Evolutionary conservation across 768 basidiomycete genomes (phyloP).

Genomic region (Phylloporus sp.): DNA sequence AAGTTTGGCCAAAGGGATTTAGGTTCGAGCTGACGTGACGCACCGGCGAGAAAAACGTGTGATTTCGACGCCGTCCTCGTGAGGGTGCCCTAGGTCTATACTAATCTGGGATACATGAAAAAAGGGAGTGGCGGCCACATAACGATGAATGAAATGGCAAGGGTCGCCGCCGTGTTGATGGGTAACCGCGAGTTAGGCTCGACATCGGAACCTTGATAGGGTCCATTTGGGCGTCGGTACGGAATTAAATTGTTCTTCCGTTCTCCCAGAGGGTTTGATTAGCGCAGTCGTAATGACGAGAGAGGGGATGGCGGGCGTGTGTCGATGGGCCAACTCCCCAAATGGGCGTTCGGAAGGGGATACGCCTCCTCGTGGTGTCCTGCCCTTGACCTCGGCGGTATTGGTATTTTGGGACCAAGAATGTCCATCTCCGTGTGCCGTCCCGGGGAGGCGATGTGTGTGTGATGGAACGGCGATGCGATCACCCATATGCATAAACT

Average conservation of each 20-base stretch:
- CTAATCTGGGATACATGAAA: constrained; percentile 25
- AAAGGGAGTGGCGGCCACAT: constrained; percentile 4
- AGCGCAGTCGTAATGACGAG: constrained; percentile 8
- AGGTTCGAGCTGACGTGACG: constrained; percentile 13
- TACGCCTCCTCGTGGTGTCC: constrained; percentile 21
- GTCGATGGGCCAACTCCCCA: constrained; percentile 28
- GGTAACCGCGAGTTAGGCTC: no score
- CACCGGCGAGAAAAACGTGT: constrained; percentile 1
- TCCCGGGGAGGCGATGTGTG: constrained; percentile 7
- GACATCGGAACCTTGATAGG: constrained; percentile 1
- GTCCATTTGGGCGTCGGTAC: constrained; percentile 1
- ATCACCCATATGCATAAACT: constrained; percentile 2
- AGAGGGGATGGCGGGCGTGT: constrained; percentile 12
- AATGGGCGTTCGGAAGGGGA: constrained; percentile 15
- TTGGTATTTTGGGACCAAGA: constrained; percentile 6
- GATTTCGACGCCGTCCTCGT: constrained; percentile 12
- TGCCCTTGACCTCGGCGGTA: constrained; percentile 18
- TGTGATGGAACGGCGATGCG: background rate
- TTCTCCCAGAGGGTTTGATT: no score
- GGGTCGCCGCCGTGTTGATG: constrained; percentile 6
- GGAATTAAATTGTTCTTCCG: constrained; percentile 9
- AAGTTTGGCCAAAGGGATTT: background rate
- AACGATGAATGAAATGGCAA: constrained; percentile 1
- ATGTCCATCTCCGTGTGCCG: constrained; percentile 10
- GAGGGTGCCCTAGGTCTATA: background rate